phyloP scores from a whole-genome alignment of 179 eudicot species.

The Nepenthes alata region DNA sequence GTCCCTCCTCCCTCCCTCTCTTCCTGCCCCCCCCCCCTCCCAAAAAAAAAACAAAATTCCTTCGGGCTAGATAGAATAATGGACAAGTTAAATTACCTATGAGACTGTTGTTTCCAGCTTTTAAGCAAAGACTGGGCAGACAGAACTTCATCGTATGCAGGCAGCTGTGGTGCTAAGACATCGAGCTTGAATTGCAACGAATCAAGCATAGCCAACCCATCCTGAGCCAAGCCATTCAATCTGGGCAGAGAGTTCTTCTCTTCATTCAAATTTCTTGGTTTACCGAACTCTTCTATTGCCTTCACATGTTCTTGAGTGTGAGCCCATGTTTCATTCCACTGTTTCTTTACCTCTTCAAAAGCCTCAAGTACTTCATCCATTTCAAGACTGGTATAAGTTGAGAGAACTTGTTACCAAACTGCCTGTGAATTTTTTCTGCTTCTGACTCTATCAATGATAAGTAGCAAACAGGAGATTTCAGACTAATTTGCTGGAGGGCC shows the following conservation, averaged over 20 bases:
- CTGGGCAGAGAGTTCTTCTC: slow-evolving; percentile 60
- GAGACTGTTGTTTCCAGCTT: slow-evolving; percentile 61
- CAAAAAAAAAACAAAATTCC: too few relatives aligned
- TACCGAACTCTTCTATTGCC: slow-evolving; percentile 57
- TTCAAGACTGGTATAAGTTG: background rate
- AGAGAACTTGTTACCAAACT: background rate
- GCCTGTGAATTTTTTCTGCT: background rate
- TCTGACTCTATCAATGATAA: background rate
- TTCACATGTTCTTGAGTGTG: slow-evolving; percentile 42
- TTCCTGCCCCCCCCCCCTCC: too few relatives aligned
- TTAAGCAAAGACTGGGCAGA: slow-evolving; percentile 51
- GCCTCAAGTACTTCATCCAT: slow-evolving; percentile 74
- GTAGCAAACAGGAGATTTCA: too few relatives aligned
- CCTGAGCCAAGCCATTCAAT: slow-evolving; percentile 78
- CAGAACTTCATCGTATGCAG: slow-evolving; percentile 43
- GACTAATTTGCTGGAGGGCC: too few relatives aligned
- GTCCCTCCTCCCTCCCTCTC: too few relatives aligned
- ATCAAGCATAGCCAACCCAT: slow-evolving; percentile 46
- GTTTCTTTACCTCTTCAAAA: slow-evolving; percentile 68
- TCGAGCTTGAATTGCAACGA: slow-evolving; percentile 58
- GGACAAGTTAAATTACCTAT: slow-evolving; percentile 27
- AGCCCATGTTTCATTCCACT: slow-evolving; percentile 50
- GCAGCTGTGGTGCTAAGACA: slow-evolving; percentile 79
- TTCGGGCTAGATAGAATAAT: background rate
- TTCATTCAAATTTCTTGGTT: slow-evolving; percentile 18